Percentiles rank a stretch among this genome's conserved stretches.
These are phyloP conservation scores for Exophiala oligosperma DNA, from an alignment of 2,329 filamentous ascomycete species.

Conservation along the genomic window DNA sequence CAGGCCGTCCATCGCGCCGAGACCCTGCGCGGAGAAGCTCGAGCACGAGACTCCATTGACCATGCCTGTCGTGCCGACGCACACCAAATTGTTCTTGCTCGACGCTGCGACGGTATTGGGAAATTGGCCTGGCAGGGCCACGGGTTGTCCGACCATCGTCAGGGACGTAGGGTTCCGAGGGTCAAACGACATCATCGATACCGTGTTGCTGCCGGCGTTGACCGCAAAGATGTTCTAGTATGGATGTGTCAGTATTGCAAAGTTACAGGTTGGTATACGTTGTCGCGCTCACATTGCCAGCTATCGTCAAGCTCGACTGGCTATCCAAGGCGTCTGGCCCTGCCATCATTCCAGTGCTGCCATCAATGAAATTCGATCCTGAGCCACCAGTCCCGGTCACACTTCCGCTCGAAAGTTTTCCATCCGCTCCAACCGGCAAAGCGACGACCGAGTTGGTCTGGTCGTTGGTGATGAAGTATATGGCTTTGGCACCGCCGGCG, in stretches of 20 bases:
- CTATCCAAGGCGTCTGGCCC: conserved; percentile 53
- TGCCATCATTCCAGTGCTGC: conserved; percentile 39
- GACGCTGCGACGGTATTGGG: conserved; percentile 42
- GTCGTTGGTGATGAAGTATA: conserved; percentile 60
- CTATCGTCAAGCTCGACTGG: conserved; percentile 53
- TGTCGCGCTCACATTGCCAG: conserved; percentile 47
- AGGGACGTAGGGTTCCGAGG: conserved; percentile 34
- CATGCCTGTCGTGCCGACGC: conserved; percentile 39
- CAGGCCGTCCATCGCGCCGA: conserved; percentile 37
- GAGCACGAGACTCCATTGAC: conserved; percentile 40
- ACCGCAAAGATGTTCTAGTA: conserved; percentile 30
- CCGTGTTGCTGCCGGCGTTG: conserved; percentile 42
- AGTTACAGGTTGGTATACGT: background rate
- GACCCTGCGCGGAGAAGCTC: conserved; percentile 32
- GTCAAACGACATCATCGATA: conserved; percentile 40
- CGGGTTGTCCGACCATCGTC: conserved; percentile 35
- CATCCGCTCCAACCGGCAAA: conserved; percentile 49
- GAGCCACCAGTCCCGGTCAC: conserved; percentile 50
- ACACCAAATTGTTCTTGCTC: conserved; percentile 37
- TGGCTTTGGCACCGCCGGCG: conserved; percentile 39
- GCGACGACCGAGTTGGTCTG: conserved; percentile 52
- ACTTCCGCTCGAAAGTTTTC: conserved; percentile 47
- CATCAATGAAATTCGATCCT: conserved; percentile 46
- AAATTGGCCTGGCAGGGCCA: conserved; percentile 38
- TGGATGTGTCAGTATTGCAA: background rate